Conservation (phyloP, 1,139 yeast species). For the Lodderomyces beijingensis region DNA sequence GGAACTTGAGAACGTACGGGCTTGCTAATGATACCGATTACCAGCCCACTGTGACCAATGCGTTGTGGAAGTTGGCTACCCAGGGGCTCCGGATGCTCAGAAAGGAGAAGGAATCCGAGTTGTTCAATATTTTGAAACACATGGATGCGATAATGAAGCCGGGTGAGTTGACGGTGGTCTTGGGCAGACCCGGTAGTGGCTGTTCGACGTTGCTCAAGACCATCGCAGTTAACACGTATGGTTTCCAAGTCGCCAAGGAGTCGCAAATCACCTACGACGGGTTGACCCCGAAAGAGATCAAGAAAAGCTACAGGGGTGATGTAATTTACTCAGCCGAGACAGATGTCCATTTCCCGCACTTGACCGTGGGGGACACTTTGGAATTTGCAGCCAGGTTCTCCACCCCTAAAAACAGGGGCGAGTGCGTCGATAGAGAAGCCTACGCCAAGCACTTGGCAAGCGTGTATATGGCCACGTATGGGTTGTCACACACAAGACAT, state of each 20-base stretch:
- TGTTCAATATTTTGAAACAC: slow-evolving; percentile 29
- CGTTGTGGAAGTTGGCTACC: slow-evolving; percentile 25
- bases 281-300: slow-evolving; percentile 36
- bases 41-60: slow-evolving; percentile 66
- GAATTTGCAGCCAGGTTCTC: slow-evolving; percentile 40
- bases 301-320: slow-evolving; percentile 46
- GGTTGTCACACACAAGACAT: slow-evolving; percentile 30
- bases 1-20: slow-evolving; percentile 68
- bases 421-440: slow-evolving; percentile 29
- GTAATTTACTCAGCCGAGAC: slow-evolving; percentile 50
- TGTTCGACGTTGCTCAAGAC: slow-evolving; percentile 32
- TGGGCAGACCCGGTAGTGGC: slow-evolving; percentile 37
- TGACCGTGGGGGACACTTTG: slow-evolving; percentile 49
- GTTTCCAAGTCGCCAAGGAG: slow-evolving; percentile 50
- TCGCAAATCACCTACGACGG: slow-evolving; percentile 32
- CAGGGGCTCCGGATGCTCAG: slow-evolving; percentile 42
- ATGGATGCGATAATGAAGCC: slow-evolving; percentile 32
- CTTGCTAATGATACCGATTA: slow-evolving; percentile 75
- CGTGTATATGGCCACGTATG: slow-evolving; percentile 42
- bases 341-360: slow-evolving; percentile 52
- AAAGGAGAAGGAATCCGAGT: slow-evolving; percentile 19
- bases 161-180: slow-evolving; percentile 33
- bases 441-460: slow-evolving; percentile 42
- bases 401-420: slow-evolving; percentile 38
- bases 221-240: slow-evolving; percentile 32